These are phyloP conservation scores for Pascua guehoae DNA, from an alignment of 1,284 basidiomycete species.

Conservation along the genomic window DNA sequence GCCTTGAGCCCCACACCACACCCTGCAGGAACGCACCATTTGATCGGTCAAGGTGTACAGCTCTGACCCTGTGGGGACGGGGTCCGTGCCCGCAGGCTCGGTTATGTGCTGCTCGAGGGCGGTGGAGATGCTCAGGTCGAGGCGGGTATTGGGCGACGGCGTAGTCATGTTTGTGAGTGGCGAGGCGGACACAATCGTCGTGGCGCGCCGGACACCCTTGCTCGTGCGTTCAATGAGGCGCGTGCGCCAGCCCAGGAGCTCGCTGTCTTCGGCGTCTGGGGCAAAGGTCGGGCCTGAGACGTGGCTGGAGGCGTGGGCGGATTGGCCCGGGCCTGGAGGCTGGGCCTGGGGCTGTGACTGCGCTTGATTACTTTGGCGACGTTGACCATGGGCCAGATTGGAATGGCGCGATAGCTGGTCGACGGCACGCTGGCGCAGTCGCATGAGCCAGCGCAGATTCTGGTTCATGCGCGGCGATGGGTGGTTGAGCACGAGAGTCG, in stretches of 20 bases:
- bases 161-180: background rate
- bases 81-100: background rate
- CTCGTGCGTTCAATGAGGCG: slow-evolving; percentile 26
- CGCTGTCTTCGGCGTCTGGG: slow-evolving; percentile 17
- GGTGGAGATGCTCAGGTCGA: slow-evolving; percentile 3
- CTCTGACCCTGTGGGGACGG: background rate
- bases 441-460: slow-evolving; percentile 30
- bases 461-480: slow-evolving; percentile 18
- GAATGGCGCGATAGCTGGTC: background rate
- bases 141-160: slow-evolving; percentile 5
- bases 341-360: background rate
- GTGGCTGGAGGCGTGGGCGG: background rate
- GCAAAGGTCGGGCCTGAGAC: background rate
- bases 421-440: slow-evolving; percentile 18
- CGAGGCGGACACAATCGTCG: slow-evolving; percentile 1
- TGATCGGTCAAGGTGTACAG: slow-evolving; percentile 1
- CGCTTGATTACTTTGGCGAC: too few relatives aligned
- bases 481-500: slow-evolving; percentile 18
- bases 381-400: too few relatives aligned
- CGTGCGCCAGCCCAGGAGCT: slow-evolving; percentile 31
- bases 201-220: slow-evolving; percentile 4
- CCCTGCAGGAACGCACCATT: slow-evolving; percentile 1
- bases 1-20: too few relatives aligned
- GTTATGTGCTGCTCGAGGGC: slow-evolving; percentile 1
- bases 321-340: slow-evolving; percentile 1